phyloP scores from a whole-genome alignment of 2,329 filamentous ascomycete genomes.

The Basipetospora chlamydospora region DNA sequence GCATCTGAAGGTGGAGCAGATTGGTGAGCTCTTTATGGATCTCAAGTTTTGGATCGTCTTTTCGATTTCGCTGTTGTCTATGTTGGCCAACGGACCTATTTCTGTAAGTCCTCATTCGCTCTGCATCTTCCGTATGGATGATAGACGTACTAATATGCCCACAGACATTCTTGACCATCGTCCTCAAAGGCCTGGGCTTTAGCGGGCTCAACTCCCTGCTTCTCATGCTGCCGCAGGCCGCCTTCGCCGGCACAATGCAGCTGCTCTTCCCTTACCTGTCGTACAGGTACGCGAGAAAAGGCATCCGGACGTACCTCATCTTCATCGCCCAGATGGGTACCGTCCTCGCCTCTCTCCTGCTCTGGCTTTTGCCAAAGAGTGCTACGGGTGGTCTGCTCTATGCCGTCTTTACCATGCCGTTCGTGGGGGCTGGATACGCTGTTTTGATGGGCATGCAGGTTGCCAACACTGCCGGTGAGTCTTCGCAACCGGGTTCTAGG shows the following conservation, averaged over 20 bases:
- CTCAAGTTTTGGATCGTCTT: constrained; percentile 48
- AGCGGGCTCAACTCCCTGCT: constrained; percentile 26
- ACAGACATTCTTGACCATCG: constrained; percentile 29
- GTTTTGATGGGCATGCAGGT: constrained; percentile 27
- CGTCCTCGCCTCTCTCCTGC: constrained; percentile 23
- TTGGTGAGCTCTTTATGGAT: constrained; percentile 37
- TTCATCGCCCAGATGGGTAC: constrained; percentile 25
- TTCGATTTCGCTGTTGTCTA: constrained; percentile 27
- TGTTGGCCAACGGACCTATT: constrained; percentile 29
- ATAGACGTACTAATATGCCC: too few species aligned
- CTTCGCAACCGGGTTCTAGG: too few species aligned
- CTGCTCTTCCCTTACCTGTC: constrained; percentile 24
- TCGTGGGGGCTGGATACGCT: constrained; percentile 28
- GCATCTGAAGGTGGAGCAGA: constrained; percentile 34
- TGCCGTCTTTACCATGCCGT: constrained; percentile 31
- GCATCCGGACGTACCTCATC: constrained; percentile 22
- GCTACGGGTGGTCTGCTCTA: constrained; percentile 30
- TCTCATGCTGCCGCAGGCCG: constrained; percentile 25
- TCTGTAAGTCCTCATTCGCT: too few species aligned
- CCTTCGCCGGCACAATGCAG: constrained; percentile 20
- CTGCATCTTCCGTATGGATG: too few species aligned
- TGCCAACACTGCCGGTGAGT: constrained; percentile 19
- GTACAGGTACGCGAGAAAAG: constrained; percentile 20
- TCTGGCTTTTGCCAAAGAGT: constrained; percentile 26
- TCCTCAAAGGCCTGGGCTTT: constrained; percentile 29